Base-by-base conservation (phyloP, 2,329 filamentous ascomycete species). In the Penicillium sp. region DNA sequence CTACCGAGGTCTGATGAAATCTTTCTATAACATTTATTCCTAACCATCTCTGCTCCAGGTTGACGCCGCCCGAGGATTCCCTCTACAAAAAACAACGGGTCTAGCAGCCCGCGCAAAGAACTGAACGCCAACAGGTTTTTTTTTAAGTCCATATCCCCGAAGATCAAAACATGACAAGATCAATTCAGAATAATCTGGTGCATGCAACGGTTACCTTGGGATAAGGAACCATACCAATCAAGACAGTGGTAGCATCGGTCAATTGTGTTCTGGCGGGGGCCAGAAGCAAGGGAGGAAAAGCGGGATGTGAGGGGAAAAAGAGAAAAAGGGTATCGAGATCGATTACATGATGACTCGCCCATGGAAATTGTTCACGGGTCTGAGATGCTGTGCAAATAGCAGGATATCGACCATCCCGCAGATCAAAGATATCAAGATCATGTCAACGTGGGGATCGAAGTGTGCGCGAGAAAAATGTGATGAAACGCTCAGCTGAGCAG, bases 401-500 rank as follows among this genome's bases (percentile, higher is more conserved):
- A 32, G 45, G 45, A 54, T 51, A 59, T 53, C 50, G 50, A 51
- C 35, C 34, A 29, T 44, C 49, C 52, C 38, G 42, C 38, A 49
- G 32, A 45, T 43, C 22, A 12, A 31, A 47, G 19, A 55, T 48
- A 52, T 29, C 48, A 52, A 44, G 51, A 39, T 53, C 43, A 34
- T 47, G 48, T 43, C 28, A 47, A 57, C 42, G 48, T 43, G 51
- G 48, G 48, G 42, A 50, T 53, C 43, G 42, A 37, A 29, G 26
- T 48, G 54, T 49, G 42, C 53, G 44, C 29, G 49, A 17, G 44
- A 53, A 45, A 45, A n/a, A 33, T 46, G 29, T 31, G 43, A 40
- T 24, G 9, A 43, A 45, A 3, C 2, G 40, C 58, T 75, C 77
- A 91, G 75, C 86, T 91, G 65, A 94, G 76, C 61, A 94, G 75